Percentiles rank a stretch among this genome's conserved stretches.
Evolutionary conservation across 768 basidiomycete genomes (phyloP).

Genomic region (Boletus pseudopeckii): DNA sequence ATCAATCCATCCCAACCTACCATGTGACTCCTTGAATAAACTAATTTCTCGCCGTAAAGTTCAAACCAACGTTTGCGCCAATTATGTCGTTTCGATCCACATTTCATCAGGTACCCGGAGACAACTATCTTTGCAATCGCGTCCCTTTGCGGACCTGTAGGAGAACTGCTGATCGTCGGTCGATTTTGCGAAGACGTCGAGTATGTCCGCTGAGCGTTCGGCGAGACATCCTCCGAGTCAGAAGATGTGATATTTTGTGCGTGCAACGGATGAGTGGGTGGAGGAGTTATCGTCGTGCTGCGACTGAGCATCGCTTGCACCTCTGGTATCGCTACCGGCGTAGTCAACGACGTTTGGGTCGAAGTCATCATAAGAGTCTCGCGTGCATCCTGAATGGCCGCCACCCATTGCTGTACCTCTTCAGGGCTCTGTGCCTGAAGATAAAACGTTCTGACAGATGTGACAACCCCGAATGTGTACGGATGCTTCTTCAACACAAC

Average conservation of each 20-base stretch:
- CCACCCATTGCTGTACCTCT: slow-evolving; percentile 84
- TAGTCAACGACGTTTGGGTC: slow-evolving; percentile 50
- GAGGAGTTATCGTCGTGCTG: slow-evolving; percentile 39
- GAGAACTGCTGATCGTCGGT: slow-evolving; percentile 40
- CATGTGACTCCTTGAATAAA: slow-evolving; percentile 95
- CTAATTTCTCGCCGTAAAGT: slow-evolving; percentile 80
- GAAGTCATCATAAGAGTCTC: slow-evolving; percentile 60
- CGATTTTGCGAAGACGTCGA: slow-evolving; percentile 46
- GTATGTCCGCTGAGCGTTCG: slow-evolving; percentile 40
- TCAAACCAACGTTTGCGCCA: slow-evolving; percentile 99
- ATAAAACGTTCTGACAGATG: slow-evolving; percentile 86
- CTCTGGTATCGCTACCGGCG: slow-evolving; percentile 54
- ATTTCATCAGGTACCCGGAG: slow-evolving; percentile 94
- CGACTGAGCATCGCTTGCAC: slow-evolving; percentile 29
- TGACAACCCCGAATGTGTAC: slow-evolving; percentile 90
- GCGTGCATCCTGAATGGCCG: slow-evolving; percentile 73
- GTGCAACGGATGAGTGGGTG: slow-evolving; percentile 43
- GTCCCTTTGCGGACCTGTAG: slow-evolving; percentile 45
- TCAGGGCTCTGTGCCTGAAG: slow-evolving; percentile 69
- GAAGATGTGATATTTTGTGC: slow-evolving; percentile 63
- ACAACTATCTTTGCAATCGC: slow-evolving; percentile 71
- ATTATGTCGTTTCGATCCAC: slow-evolving; percentile 85
- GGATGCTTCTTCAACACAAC: slow-evolving; percentile 87
- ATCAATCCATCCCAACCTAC: slow-evolving; percentile 43
- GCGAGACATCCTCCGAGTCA: slow-evolving; percentile 72